Evolutionary conservation across 495 filamentous ascomycete genomes (phyloP).

Genomic region (Massariosphaeria phaeospora): DNA sequence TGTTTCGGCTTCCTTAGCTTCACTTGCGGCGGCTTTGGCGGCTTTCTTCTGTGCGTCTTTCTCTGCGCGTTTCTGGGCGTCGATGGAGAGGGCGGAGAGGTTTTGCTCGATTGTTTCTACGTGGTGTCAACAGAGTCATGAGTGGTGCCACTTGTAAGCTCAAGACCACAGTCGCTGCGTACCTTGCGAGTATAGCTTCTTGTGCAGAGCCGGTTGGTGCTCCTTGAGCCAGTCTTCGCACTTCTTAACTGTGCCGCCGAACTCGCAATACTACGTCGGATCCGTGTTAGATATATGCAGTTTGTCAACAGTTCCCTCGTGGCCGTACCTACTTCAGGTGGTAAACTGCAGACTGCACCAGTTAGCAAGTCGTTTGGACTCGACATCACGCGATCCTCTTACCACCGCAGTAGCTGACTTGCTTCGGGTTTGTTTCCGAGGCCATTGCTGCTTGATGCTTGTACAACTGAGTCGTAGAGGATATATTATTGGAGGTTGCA

Average conservation of each 20-base stretch:
- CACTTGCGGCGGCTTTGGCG: conserved; percentile 79
- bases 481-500: neutral
- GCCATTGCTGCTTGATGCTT: conserved; percentile 1
- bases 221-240: conserved; percentile 92
- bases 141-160: neutral
- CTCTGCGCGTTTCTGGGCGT: conserved; percentile 83
- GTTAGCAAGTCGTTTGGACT: conserved; percentile 13
- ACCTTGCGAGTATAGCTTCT: conserved; percentile 80
- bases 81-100: conserved; percentile 76
- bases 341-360: conserved; percentile 77
- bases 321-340: conserved; percentile 72
- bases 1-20: conserved; percentile 70
- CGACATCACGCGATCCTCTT: conserved; percentile 31
- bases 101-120: conserved; percentile 77
- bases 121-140: neutral
- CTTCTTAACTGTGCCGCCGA: conserved; percentile 95
- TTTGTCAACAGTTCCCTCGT: neutral
- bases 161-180: conserved; percentile 14
- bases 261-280: conserved; percentile 84
- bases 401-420: conserved; percentile 80
- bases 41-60: conserved; percentile 95
- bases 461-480: too few relatives aligned
- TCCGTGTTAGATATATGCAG: neutral
- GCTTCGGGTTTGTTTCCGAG: conserved; percentile 32
- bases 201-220: conserved; percentile 65